Evolutionary conservation across 495 filamentous ascomycete species (phyloP).

Genomic region (Talaromyces stipitatus): DNA sequence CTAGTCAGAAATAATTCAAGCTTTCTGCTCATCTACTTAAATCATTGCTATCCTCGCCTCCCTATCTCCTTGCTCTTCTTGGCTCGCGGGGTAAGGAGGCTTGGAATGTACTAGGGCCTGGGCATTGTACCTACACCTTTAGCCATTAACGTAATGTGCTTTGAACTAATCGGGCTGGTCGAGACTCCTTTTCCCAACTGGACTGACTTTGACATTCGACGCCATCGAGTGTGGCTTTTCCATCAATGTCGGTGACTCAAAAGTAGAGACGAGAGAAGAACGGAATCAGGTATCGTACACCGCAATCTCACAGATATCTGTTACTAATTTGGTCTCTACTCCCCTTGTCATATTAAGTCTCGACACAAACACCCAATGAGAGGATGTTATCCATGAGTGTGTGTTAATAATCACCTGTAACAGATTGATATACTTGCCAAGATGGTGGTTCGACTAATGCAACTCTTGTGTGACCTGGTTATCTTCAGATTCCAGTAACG

Average conservation of each 20-base stretch:
- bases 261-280: neutral
- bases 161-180: neutral
- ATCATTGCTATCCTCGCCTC: neutral
- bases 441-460: neutral
- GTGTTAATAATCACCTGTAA: neutral
- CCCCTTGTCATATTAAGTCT: neutral
- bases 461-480: neutral
- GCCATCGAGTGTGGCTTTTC: no score
- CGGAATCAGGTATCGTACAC: neutral
- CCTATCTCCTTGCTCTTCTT: conserved; percentile 1
- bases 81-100: conserved; percentile 9
- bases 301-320: neutral
- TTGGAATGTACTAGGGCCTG: conserved; percentile 5
- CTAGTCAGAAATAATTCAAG: neutral
- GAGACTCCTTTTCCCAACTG: neutral
- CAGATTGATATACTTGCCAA: neutral
- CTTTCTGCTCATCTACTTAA: neutral
- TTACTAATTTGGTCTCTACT: neutral
- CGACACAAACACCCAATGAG: neutral
- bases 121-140: neutral
- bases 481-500: no score
- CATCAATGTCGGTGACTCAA: no score
- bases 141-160: neutral
- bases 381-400: neutral
- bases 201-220: no score